phyloP scores from a whole-genome alignment of 768 basidiomycete genomes.

The Kwoniella mangroviensis region DNA sequence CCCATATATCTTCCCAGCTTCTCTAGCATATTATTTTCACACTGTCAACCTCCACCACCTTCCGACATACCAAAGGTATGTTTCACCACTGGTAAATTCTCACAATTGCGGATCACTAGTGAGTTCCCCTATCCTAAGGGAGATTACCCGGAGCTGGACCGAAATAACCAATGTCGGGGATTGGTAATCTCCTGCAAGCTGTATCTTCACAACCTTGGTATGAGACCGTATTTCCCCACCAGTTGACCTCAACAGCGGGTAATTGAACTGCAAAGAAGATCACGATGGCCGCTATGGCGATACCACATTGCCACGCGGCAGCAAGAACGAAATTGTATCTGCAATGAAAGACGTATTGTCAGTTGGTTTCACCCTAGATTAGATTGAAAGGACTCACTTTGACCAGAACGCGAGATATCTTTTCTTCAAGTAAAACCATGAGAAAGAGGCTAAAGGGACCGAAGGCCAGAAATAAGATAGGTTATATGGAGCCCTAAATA shows the following conservation, averaged over 20 bases:
- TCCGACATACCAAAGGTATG: background rate
- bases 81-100: background rate
- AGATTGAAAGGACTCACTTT: slow-evolving; percentile 18
- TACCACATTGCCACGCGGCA: slow-evolving; percentile 56
- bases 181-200: slow-evolving; percentile 34
- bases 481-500: slow-evolving; percentile 42
- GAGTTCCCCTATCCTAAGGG: background rate
- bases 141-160: slow-evolving; percentile 34
- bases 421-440: slow-evolving; percentile 44
- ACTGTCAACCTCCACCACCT: background rate
- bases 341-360: background rate
- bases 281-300: slow-evolving; percentile 58
- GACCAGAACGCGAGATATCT: slow-evolving; percentile 54
- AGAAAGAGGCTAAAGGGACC: slow-evolving; percentile 45
- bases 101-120: background rate
- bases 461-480: slow-evolving; percentile 42
- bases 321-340: slow-evolving; percentile 56
- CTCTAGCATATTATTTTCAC: background rate
- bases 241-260: slow-evolving; percentile 47
- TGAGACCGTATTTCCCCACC: slow-evolving; percentile 53
- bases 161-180: slow-evolving; percentile 44
- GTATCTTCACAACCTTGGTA: slow-evolving; percentile 27
- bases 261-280: slow-evolving; percentile 59
- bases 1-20: background rate
- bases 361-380: background rate